A percentile compares a stretch with the other conserved stretches of the same genome.
Conservation (phyloP, 495 filamentous ascomycete genomes). For the Penicillium paxilli region DNA sequence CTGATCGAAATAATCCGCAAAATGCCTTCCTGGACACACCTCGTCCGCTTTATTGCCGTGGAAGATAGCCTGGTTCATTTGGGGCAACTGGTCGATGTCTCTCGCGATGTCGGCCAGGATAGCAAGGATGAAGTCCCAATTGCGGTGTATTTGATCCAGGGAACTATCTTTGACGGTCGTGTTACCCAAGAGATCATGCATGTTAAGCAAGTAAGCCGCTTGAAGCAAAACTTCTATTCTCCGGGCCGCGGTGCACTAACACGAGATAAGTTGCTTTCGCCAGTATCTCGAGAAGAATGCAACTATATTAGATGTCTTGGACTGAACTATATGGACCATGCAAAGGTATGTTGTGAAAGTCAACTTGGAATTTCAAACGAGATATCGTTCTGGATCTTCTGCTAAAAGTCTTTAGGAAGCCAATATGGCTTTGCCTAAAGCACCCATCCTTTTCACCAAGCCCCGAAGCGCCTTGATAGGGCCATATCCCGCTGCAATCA, state of each 20-base stretch:
- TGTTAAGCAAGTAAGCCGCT: slow-evolving; percentile 24
- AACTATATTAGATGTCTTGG: slow-evolving; percentile 45
- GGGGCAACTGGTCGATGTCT: slow-evolving; percentile 38
- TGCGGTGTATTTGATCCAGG: slow-evolving; percentile 33
- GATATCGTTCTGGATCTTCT: no score
- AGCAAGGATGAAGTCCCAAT: slow-evolving; percentile 33
- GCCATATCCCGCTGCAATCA: slow-evolving; percentile 41
- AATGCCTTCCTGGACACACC: slow-evolving; percentile 41
- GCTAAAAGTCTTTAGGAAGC: slow-evolving; percentile 24
- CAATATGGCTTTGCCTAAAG: slow-evolving; percentile 37
- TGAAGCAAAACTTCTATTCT: background rate
- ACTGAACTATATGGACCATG: slow-evolving; percentile 47
- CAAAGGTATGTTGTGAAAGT: slow-evolving; percentile 12
- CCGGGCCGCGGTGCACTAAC: background rate
- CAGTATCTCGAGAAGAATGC: slow-evolving; percentile 29
- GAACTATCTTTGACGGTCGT: slow-evolving; percentile 38
- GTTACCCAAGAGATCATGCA: slow-evolving; percentile 35
- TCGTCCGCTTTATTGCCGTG: slow-evolving; percentile 47
- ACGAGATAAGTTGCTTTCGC: slow-evolving; percentile 29
- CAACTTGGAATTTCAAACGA: no score
- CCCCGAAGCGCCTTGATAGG: slow-evolving; percentile 43
- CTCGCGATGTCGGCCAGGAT: slow-evolving; percentile 38
- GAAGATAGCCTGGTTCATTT: slow-evolving; percentile 42
- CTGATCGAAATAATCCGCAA: background rate
- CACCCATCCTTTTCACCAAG: slow-evolving; percentile 48